Base-by-base conservation (phyloP, 805 yeast species). In the Wickerhamomyces xylosicus region DNA sequence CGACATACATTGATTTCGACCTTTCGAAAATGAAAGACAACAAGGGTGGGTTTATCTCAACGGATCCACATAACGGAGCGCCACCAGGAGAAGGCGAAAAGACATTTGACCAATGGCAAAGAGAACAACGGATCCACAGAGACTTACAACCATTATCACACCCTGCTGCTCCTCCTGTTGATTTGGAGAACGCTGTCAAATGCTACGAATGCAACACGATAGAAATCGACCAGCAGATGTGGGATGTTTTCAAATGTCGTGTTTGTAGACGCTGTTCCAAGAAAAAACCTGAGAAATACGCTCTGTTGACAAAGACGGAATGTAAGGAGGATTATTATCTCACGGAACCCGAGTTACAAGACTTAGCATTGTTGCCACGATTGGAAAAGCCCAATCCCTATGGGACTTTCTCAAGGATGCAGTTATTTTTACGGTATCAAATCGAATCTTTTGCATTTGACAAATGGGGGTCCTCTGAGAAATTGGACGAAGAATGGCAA, bases 361-460 rank as follows among this genome's bases (percentile, higher is more conserved):
- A 92, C 56, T 61, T 59, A 5, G 65, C 58, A 2, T 59, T 89
- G 19, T 65, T 92, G 43, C 81, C 81, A 10, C 74, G 92, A 45
- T 63, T 90, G 43, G 95, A 87, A 45, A 85, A 89, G 49, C 86
- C 95, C 3, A 92, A 92, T 54, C 99, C 99, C 0, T 95, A 92
- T 58, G 78, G 78, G 2, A 82, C 86, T 1, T 92, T 77, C 60
- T 82, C 86, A 37, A 72, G 92, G 53, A 92, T 92, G 99, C 95
- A 89, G 69, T 66, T 92, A 40, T 92, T 79, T 62, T 61, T 92
- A 34, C 65, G 98, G 43, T 83, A 77, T 53, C 97, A 92, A 52
- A 86, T 92, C n/a, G 98, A 92, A 57, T 85, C 81, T 51, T 85
- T 71, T 60, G 95, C 97, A 0, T 85, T 79, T 63, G 80, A 83